phyloP scores from a whole-genome alignment of 2,329 filamentous ascomycete genomes.

The Botryotinia narcissicola region DNA sequence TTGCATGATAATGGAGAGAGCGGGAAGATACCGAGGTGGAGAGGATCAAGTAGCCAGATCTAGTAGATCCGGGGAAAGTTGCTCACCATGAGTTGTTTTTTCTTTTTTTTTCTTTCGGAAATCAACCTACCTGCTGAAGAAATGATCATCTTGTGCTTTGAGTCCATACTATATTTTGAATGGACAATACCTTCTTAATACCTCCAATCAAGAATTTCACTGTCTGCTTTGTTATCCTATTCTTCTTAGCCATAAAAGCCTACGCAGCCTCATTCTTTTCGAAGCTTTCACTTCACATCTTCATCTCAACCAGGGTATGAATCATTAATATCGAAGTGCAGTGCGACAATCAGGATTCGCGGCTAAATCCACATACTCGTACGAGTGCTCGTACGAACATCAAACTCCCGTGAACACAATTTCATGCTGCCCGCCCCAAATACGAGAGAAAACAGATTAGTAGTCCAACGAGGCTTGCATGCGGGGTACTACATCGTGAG shows the following conservation, averaged over 20 bases:
- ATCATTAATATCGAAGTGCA: neutral
- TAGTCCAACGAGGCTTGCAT: neutral
- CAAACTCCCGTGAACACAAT: constrained; percentile 1
- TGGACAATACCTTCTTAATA: neutral
- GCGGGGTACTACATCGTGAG: neutral
- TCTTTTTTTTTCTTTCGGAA: neutral
- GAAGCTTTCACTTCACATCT: neutral
- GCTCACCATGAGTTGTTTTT: neutral
- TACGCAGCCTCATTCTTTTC: neutral
- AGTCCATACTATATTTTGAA: neutral
- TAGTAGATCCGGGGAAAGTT: neutral
- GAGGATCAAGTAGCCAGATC: neutral
- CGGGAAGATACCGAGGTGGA: neutral
- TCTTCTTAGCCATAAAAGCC: neutral
- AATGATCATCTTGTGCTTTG: neutral
- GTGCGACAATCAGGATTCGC: neutral
- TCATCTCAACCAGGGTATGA: neutral
- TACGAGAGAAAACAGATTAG: neutral
- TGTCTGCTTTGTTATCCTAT: neutral
- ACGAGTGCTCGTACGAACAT: neutral
- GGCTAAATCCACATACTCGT: neutral
- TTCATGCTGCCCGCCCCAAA: neutral
- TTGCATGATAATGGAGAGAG: neutral
- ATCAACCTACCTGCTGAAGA: neutral
- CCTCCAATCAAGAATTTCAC: neutral